A percentile compares a stretch with the other conserved stretches of the same genome.
Evolutionary conservation across 2,329 filamentous ascomycete species (phyloP).

Genomic region (Fusarium poae): DNA sequence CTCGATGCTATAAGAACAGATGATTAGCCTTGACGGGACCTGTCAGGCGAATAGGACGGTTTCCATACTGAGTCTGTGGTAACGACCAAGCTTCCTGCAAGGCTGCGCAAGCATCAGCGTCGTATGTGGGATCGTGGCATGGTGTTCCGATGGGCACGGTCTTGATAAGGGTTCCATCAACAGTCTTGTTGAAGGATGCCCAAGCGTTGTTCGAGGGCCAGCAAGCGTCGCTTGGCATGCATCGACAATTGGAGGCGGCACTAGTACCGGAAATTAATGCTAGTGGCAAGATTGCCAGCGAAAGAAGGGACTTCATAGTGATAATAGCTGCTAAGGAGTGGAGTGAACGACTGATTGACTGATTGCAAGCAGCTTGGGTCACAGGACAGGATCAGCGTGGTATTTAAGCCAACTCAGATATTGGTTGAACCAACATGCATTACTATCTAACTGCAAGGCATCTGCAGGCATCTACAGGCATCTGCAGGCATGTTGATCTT

Average conservation of each 20-base stretch:
- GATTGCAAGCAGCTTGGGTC: background rate
- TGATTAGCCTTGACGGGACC: slow-evolving; percentile 2
- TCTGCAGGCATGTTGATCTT: background rate
- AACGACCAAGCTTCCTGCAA: slow-evolving; percentile 60
- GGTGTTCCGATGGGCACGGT: slow-evolving; percentile 64
- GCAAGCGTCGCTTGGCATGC: slow-evolving; percentile 63
- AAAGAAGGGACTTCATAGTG: slow-evolving; percentile 2
- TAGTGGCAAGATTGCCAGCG: slow-evolving; percentile 2
- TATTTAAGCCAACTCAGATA: background rate
- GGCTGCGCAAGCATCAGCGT: slow-evolving; percentile 58
- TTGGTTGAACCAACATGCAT: background rate
- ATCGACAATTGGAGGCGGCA: slow-evolving; percentile 44
- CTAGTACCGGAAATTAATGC: background rate
- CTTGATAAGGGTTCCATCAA: slow-evolving; percentile 63
- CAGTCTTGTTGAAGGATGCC: slow-evolving; percentile 63
- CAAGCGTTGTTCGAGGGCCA: slow-evolving; percentile 65
- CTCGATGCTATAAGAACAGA: slow-evolving; percentile 25
- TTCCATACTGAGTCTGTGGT: slow-evolving; percentile 59
- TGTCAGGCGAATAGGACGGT: background rate
- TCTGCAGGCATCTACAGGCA: background rate
- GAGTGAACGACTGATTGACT: background rate
- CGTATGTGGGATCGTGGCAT: slow-evolving; percentile 64
- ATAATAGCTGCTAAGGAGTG: background rate
- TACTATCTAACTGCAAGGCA: background rate
- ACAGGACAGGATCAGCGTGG: background rate